Conservation (phyloP, 2,329 filamentous ascomycete species). For the Ceratocystis eucalypticola region DNA sequence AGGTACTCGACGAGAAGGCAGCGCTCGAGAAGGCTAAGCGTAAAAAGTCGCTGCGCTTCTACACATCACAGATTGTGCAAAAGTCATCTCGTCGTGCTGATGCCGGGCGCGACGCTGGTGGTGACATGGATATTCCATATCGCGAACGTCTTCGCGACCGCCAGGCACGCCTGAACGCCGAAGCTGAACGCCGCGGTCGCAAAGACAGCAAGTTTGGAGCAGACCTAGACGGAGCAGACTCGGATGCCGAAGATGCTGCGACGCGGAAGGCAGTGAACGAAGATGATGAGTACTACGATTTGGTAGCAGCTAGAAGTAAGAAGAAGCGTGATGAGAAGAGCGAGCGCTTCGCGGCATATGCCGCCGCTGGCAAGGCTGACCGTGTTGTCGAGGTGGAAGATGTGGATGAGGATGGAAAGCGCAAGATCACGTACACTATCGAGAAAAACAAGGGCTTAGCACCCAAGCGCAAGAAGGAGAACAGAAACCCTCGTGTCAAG, state of each 20-base stretch:
- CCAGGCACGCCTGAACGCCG: slow-evolving; percentile 72
- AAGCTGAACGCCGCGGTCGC: slow-evolving; percentile 71
- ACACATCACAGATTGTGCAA: slow-evolving; percentile 93
- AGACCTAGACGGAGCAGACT: slow-evolving; percentile 51
- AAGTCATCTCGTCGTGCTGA: slow-evolving; percentile 75
- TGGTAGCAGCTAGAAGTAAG: slow-evolving; percentile 57
- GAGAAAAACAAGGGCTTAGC: slow-evolving; percentile 95
- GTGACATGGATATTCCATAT: slow-evolving; percentile 73
- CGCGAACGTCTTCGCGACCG: slow-evolving; percentile 78
- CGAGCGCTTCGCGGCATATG: slow-evolving; percentile 41
- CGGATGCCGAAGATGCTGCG: slow-evolving; percentile 17
- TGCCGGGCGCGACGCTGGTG: slow-evolving; percentile 60
- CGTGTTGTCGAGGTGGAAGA: slow-evolving; percentile 51
- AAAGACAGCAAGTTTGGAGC: slow-evolving; percentile 49
- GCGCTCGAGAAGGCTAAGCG: slow-evolving; percentile 76
- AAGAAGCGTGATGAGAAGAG: slow-evolving; percentile 63
- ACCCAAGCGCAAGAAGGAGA: slow-evolving; percentile 83
- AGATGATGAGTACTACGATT: slow-evolving; percentile 79
- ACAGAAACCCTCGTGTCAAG: slow-evolving; percentile 90
- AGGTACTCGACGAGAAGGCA: slow-evolving; percentile 59
- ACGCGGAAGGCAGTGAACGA: slow-evolving; percentile 42
- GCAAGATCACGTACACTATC: slow-evolving; percentile 86
- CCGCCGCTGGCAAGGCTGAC: slow-evolving; percentile 49
- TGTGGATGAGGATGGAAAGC: slow-evolving; percentile 71
- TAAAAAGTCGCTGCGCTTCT: slow-evolving; percentile 91